Conservation (phyloP, 441 rosid species). For the Erodium chrysanthum region DNA sequence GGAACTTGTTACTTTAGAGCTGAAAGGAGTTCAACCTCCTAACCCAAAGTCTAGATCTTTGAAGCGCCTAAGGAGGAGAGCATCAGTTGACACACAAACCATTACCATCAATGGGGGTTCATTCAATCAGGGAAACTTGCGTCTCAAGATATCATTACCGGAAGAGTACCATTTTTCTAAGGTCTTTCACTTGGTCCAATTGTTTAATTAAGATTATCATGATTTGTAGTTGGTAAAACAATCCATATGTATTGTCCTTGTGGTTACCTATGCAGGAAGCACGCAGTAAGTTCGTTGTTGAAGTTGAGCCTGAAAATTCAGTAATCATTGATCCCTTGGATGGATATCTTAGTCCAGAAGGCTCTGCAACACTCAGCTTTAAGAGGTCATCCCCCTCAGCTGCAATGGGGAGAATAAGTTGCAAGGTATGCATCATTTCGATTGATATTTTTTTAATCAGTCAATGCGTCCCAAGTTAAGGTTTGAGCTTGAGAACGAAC, state of each 20-base stretch:
- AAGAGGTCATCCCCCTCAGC: constrained; percentile 45
- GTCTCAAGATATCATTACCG: constrained; percentile 57
- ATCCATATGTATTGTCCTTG: neutral
- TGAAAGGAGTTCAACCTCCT: constrained; percentile 79
- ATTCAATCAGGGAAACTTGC: constrained; percentile 52
- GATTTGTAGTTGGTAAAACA: neutral
- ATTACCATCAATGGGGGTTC: constrained; percentile 46
- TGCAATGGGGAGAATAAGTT: constrained; percentile 54
- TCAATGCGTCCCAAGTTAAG: too few relatives aligned
- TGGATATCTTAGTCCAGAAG: constrained; percentile 62
- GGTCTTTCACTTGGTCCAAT: constrained; percentile 27
- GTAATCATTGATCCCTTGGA: constrained; percentile 44
- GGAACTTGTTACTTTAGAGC: constrained; percentile 56
- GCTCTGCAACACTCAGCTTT: constrained; percentile 53
- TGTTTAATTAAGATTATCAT: neutral
- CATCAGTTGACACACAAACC: constrained; percentile 61
- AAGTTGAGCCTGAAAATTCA: constrained; percentile 60
- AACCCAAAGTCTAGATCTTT: constrained; percentile 46
- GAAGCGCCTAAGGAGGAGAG: constrained; percentile 64
- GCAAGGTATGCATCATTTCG: constrained; percentile 51
- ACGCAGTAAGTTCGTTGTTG: constrained; percentile 57
- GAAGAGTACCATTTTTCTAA: constrained; percentile 83
- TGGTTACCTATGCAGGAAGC: constrained; percentile 56
- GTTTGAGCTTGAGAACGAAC: too few relatives aligned
- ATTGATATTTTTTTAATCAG: too few relatives aligned